These are phyloP conservation scores for Pleoardoris graminearum DNA, from an alignment of 2,329 filamentous ascomycete genomes.

Conservation along the genomic window DNA sequence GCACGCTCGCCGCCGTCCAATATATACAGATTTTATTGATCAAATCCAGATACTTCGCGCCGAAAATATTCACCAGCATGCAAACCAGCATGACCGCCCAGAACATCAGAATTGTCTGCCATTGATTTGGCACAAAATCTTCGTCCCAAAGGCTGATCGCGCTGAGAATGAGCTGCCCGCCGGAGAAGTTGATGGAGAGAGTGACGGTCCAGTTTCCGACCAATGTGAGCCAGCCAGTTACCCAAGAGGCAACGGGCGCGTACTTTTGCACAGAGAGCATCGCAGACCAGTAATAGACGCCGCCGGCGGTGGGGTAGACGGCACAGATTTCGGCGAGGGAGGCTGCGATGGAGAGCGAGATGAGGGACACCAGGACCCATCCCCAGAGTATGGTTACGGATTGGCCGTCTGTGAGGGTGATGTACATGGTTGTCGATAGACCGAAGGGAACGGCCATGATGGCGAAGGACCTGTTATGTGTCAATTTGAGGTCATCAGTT, in stretches of 20 bases:
- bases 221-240: constrained; percentile 72
- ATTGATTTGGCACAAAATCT: constrained; percentile 66
- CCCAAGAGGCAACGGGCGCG: constrained; percentile 69
- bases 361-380: constrained; percentile 67
- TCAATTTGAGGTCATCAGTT: constrained; percentile 8
- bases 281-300: constrained; percentile 72
- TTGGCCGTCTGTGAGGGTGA: constrained; percentile 69
- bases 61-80: constrained; percentile 67
- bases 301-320: constrained; percentile 74
- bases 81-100: constrained; percentile 71
- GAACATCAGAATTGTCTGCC: constrained; percentile 72
- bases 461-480: constrained; percentile 61
- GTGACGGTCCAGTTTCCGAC: constrained; percentile 75
- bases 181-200: constrained; percentile 69
- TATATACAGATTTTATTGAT: constrained; percentile 76
- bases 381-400: constrained; percentile 71
- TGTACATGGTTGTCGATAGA: constrained; percentile 68
- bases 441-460: constrained; percentile 76
- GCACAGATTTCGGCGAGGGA: constrained; percentile 77
- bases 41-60: constrained; percentile 63
- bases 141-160: constrained; percentile 73
- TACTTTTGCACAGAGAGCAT: constrained; percentile 68
- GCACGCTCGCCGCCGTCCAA: constrained; percentile 68
- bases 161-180: constrained; percentile 69
- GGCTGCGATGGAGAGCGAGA: constrained; percentile 68